Percentiles rank a stretch among this genome's conserved stretches.
Evolutionary conservation across 441 rosid species (phyloP).

Genomic region (Populus hybrid): DNA sequence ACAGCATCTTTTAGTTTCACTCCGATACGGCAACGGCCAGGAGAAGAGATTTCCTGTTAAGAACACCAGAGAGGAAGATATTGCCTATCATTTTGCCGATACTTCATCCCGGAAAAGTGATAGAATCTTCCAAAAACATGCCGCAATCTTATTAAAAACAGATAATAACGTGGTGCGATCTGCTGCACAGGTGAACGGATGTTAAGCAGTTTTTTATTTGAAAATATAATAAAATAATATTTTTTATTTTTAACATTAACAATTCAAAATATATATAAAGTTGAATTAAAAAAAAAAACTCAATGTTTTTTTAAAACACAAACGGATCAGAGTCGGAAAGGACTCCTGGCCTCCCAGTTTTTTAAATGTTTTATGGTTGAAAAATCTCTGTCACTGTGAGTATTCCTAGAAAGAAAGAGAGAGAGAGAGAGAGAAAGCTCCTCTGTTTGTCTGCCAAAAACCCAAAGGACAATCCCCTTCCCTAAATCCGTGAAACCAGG

Average conservation of each 20-base stretch:
- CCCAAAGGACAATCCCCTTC: neutral
- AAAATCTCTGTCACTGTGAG: neutral
- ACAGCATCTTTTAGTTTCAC: too few species aligned
- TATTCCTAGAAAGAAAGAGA: neutral
- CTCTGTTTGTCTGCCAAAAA: neutral
- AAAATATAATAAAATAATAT: too few species aligned
- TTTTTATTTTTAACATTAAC: too few species aligned
- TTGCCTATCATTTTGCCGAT: neutral
- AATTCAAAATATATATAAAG: too few species aligned
- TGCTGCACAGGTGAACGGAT: too few species aligned
- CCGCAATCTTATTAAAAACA: neutral
- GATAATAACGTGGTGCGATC: neutral
- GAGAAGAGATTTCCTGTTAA: neutral
- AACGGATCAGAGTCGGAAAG: too few species aligned
- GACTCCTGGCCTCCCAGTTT: too few species aligned
- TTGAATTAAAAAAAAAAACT: too few species aligned
- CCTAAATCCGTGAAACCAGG: neutral
- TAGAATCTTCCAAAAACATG: neutral
- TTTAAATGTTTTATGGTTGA: neutral
- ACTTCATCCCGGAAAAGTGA: neutral
- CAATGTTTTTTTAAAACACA: too few species aligned
- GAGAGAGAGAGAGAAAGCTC: neutral
- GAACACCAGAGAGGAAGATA: neutral
- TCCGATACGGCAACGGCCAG: too few species aligned
- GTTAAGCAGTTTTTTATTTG: too few species aligned